A percentile compares a stretch with the other conserved stretches of the same genome.
These are phyloP conservation scores for Chondrostereum purpureum DNA, from an alignment of 1,284 basidiomycete genomes.

Conservation along the genomic window DNA sequence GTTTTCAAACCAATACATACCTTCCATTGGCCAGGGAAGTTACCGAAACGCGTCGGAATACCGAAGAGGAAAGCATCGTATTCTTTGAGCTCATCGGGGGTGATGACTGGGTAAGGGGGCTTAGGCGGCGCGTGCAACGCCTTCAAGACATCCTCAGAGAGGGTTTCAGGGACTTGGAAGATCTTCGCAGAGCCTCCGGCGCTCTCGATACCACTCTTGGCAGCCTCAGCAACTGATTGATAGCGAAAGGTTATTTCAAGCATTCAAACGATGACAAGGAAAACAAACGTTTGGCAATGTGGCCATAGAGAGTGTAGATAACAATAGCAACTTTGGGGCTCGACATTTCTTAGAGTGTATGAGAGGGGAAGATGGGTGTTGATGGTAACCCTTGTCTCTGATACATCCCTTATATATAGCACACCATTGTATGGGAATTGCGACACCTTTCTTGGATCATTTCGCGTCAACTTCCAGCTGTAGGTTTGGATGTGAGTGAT, in stretches of 20 bases:
- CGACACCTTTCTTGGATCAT: no score
- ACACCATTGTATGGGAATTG: no score
- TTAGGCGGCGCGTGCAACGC: conserved; percentile 76
- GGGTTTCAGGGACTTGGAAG: conserved; percentile 71
- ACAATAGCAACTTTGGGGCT: conserved; percentile 73
- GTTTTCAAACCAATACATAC: conserved; percentile 28
- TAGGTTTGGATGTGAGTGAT: no score
- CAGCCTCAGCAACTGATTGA: conserved; percentile 66
- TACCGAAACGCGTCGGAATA: conserved; percentile 75
- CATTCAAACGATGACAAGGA: not conserved
- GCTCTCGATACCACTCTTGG: conserved; percentile 64
- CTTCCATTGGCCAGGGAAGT: conserved; percentile 69
- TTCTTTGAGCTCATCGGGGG: conserved; percentile 55
- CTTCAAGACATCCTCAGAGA: conserved; percentile 68
- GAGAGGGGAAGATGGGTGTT: no score
- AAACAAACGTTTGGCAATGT: conserved; percentile 62
- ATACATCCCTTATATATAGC: no score
- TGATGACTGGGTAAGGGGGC: conserved; percentile 68
- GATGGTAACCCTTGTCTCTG: no score
- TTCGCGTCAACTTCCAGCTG: no score
- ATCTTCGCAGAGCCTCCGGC: conserved; percentile 71
- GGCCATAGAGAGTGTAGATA: conserved; percentile 81
- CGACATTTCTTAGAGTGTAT: no score
- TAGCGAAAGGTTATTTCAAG: conserved; percentile 4
- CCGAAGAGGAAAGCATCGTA: conserved; percentile 71